A percentile compares a stretch with the other conserved stretches of the same genome.
Conservation (phyloP, 306 rosid species). For the Inga laurina region DNA sequence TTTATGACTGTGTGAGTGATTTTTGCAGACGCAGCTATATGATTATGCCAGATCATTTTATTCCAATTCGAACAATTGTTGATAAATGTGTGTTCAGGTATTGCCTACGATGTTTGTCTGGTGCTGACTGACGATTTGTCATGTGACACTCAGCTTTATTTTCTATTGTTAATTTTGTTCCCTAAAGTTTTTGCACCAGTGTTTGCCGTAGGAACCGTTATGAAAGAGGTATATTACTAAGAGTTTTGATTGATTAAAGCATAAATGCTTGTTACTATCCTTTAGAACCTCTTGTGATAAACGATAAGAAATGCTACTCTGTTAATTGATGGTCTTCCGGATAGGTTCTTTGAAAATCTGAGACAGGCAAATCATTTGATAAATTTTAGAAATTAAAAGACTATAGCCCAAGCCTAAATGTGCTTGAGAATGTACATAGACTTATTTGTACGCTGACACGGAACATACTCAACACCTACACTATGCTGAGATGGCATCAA, state of each 20-base stretch:
- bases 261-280: slow-evolving; percentile 2
- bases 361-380: slow-evolving; percentile 14
- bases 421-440: slow-evolving; percentile 6
- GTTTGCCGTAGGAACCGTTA: slow-evolving; percentile 86
- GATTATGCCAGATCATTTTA: background rate
- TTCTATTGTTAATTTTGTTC: background rate
- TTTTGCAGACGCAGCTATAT: background rate
- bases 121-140: background rate
- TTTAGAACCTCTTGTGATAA: background rate
- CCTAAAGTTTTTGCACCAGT: slow-evolving; percentile 32
- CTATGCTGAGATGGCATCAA: slow-evolving; percentile 5
- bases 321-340: slow-evolving; percentile 1
- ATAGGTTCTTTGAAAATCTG: slow-evolving; percentile 19
- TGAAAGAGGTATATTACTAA: slow-evolving; percentile 59
- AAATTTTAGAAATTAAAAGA: slow-evolving; percentile 14
- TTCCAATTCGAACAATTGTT: background rate
- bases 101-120: background rate
- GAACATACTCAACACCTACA: background rate
- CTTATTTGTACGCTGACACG: slow-evolving; percentile 8
- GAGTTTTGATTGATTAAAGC: slow-evolving; percentile 19
- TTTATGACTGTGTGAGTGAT: background rate
- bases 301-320: background rate
- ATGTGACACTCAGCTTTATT: background rate
- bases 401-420: background rate
- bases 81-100: background rate